Base-by-base conservation (phyloP, 2,329 filamentous ascomycete species). In the Pseudogymnoascus sp. region DNA sequence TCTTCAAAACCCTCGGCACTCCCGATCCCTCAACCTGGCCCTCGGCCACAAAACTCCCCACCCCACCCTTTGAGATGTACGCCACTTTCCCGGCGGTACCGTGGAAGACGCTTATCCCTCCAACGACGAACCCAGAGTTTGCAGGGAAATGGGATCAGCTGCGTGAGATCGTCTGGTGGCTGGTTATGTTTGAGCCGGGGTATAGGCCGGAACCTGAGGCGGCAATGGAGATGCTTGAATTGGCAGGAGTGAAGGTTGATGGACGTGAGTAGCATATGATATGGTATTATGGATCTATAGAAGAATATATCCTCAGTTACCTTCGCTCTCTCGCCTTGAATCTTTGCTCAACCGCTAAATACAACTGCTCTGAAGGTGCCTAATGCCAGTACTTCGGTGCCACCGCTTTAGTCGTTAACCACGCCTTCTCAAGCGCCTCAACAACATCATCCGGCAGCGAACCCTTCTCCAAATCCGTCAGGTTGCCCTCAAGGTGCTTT, bases 41-140 rank as follows among this genome's bases (percentile, higher is more conserved):
- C 1, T 91, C 92, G 75, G 89, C 90, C 4, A 76, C 76, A 10
- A 71, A 72, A 1, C 88, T 95, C 70, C 79, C 75, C 64, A 84
- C 85, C 1, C 89, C 90, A 0, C 94, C 96, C 16, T 99, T 96
- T 82, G 90, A 92, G 12, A 95, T 92, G 74, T 99, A 96, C 76
- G 83, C 86, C 42, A 79, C 85, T 12, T 97, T 96, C 71, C 47
- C 47, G 1, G 14, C 14, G 14, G n/a, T 31, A 5, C 47, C 25
- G 10, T 53, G 47, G 47, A 28, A 31, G 47, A 18, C 14, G 25
- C 0, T 53, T 25, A 31, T 53, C 8, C 47, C 47, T 16, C 23
- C 7, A 4, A 53, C 47, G n/a, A 11, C 47, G 4, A 53, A 53
- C 25, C 7, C 25, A 18, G 47, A 53, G 47, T 53, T 53, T 53